A percentile compares a stretch with the other conserved stretches of the same genome.
Evolutionary conservation across 2,329 filamentous ascomycete species (phyloP).

Genomic region (Sarocladiaceae sp.): DNA sequence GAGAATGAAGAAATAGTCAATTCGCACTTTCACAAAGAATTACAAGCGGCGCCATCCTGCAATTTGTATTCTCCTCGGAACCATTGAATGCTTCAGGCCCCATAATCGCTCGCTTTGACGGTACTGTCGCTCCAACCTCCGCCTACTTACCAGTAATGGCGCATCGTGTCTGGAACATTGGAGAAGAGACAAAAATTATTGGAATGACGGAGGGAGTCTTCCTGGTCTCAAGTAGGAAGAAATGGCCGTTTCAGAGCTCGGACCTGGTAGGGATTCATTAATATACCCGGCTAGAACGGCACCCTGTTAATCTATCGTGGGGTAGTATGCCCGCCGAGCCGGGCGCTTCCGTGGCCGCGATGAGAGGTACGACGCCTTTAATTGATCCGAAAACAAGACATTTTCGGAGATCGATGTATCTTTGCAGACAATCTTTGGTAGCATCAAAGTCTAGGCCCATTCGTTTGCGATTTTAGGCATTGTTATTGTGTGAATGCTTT

Average conservation of each 20-base stretch:
- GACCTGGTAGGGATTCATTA: neutral
- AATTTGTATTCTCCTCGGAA: no score
- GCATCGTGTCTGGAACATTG: neutral
- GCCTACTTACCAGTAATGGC: neutral
- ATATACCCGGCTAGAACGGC: conserved; percentile 1
- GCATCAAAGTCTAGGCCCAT: no score
- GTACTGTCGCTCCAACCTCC: no score
- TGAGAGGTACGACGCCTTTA: no score
- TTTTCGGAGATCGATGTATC: no score
- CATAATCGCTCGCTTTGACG: neutral
- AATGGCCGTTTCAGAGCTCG: neutral
- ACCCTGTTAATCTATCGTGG: neutral
- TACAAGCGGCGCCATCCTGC: no score
- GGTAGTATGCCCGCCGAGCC: conserved; percentile 2
- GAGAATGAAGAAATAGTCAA: neutral
- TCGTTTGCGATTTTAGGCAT: no score
- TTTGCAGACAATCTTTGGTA: no score
- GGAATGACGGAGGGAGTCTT: neutral
- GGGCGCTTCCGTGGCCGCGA: conserved; percentile 3
- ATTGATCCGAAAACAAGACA: no score
- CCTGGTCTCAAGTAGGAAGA: neutral
- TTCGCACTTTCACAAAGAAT: neutral
- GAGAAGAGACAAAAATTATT: neutral
- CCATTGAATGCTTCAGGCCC: neutral
- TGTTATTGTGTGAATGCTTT: no score